Evolutionary conservation across 2,329 filamentous ascomycete species (phyloP), one percentile per base, ranked within the genome.

Genomic region (Sporothrix globosa): DNA sequence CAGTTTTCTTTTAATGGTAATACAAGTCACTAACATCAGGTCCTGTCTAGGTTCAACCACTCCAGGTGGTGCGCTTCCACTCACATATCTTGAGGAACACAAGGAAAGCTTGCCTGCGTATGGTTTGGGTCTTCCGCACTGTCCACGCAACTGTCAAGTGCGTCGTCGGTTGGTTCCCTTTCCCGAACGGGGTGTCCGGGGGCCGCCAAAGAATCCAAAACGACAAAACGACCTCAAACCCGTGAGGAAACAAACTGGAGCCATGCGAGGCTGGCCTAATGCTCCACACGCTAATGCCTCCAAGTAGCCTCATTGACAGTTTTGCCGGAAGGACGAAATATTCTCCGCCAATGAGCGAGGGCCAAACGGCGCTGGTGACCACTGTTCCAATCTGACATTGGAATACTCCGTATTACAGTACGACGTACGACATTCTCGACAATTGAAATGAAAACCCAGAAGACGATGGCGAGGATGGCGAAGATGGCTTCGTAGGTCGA

Each of bases 331-430:
- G 72, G 72, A 71, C 65, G 54, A 73, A 73, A 52, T 24, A 72
- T 72, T 72, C 71, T 73, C 72, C 72, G 67, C 72, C 72, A 73
- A 73, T 73, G 53, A 72, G 34, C 70, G 11, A 21, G 13, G 14
- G 50, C 30, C 54, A 10, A 14, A 10, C 53, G 41, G 41, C 27
- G 27, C 30, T 52, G 41, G 30, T 61, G 53, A 17, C 67, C 67
- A 39, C 56, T 30, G 52, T 52, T 39, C 56, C 67, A 39, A 63
- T 63, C 39, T 63, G 58, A 63, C 58, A 63, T 46, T 41, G 54
- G 10, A 6, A 19, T 61, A 46, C 19, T 39, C 39, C n/a, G 58
- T 27, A 61, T 14, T 17, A 44, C 58, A 4, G 11, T 7, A 24
- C 41, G 3, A 34, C 5, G 34, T 34, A 34, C 3, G 34, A 34